Conservation (phyloP, 441 rosid genomes). For the Jatropha multifida region DNA sequence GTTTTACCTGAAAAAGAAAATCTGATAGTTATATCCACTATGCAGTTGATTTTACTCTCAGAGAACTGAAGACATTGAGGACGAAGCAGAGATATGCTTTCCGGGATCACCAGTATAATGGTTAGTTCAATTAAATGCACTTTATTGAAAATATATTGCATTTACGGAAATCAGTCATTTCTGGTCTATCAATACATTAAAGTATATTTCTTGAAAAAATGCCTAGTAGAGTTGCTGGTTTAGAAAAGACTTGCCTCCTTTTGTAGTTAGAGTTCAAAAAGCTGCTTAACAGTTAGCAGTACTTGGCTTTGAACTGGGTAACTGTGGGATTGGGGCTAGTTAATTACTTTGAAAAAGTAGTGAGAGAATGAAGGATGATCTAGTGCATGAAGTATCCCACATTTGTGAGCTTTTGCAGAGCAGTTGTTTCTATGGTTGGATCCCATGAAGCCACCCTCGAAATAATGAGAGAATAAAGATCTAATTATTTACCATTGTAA, state of each 20-base stretch:
- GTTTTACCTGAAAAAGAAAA: background rate
- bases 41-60: conserved; percentile 83
- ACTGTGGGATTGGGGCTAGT: background rate
- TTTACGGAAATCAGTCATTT: background rate
- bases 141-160: background rate
- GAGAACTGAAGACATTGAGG: conserved; percentile 67
- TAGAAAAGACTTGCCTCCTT: background rate
- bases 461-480: background rate
- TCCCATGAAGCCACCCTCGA: no score
- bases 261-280: background rate
- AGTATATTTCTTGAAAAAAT: background rate
- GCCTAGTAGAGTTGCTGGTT: background rate
- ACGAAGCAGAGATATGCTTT: conserved; percentile 73
- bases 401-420: no score
- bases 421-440: no score
- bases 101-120: conserved; percentile 88
- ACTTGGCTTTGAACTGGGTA: background rate
- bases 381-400: no score
- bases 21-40: conserved; percentile 1
- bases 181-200: background rate
- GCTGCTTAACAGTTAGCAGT: background rate
- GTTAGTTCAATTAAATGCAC: conserved; percentile 32
- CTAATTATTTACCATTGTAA: background rate
- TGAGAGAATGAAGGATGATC: background rate
- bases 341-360: background rate